Conservation (phyloP, 1,139 yeast species). For the Torulaspora globosa region DNA sequence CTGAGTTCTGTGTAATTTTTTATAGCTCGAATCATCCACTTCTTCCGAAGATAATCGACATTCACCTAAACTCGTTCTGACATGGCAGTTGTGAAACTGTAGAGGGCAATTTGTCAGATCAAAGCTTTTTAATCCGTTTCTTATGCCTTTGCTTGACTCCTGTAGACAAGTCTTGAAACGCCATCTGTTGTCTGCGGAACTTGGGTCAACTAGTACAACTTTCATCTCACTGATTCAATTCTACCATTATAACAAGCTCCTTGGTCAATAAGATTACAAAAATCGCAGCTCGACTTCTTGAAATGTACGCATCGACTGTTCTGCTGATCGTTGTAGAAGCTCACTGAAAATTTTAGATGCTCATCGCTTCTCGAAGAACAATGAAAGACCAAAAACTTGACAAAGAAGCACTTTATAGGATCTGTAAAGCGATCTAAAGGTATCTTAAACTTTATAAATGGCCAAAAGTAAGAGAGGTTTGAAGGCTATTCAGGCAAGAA, state of each 20-base stretch:
- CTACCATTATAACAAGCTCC: no score
- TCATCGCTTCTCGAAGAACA: slow-evolving; percentile 3
- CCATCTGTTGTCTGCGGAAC: slow-evolving; percentile 16
- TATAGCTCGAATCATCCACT: background rate
- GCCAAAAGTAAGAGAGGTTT: slow-evolving; percentile 31
- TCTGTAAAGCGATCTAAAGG: background rate
- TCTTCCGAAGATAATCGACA: slow-evolving; percentile 4
- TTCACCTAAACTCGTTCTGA: slow-evolving; percentile 6
- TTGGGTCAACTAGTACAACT: slow-evolving; percentile 26
- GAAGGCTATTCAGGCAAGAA: slow-evolving; percentile 28
- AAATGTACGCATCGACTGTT: background rate
- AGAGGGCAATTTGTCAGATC: slow-evolving; percentile 9
- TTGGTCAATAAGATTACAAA: no score
- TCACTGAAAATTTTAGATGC: slow-evolving; percentile 12
- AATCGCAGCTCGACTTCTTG: no score
- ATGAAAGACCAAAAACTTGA: background rate
- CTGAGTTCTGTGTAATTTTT: background rate
- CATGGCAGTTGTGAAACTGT: slow-evolving; percentile 16
- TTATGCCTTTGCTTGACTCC: slow-evolving; percentile 5
- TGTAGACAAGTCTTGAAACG: slow-evolving; percentile 14
- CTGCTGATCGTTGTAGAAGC: background rate
- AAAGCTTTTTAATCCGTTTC: background rate
- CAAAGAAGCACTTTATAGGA: no score
- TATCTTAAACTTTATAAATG: slow-evolving; percentile 18
- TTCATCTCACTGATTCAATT: slow-evolving; percentile 14